Evolutionary conservation across 2,329 filamentous ascomycete species (phyloP).

Genomic region (Akanthomyces uredinophilus): DNA sequence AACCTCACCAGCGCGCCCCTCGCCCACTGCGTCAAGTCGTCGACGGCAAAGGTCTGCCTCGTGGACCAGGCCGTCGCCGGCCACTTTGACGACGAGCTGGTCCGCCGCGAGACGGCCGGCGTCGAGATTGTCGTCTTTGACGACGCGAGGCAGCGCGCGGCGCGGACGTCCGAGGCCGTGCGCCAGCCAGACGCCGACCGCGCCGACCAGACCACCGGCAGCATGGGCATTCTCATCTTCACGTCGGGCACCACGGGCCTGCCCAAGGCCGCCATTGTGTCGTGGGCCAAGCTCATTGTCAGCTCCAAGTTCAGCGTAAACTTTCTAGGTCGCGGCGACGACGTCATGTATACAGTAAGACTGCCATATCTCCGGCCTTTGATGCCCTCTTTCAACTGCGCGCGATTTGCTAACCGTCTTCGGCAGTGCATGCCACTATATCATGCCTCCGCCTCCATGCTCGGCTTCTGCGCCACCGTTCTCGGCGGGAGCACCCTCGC

Average conservation of each 20-base stretch:
- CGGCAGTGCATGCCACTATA: slow-evolving; percentile 73
- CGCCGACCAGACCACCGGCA: slow-evolving; percentile 49
- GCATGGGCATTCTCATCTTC: slow-evolving; percentile 72
- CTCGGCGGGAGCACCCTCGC: slow-evolving; percentile 60
- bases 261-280: slow-evolving; percentile 72
- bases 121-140: slow-evolving; percentile 58
- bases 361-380: neutral
- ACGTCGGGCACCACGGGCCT: slow-evolving; percentile 82
- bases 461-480: slow-evolving; percentile 62
- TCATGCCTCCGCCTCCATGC: slow-evolving; percentile 70
- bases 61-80: slow-evolving; percentile 57
- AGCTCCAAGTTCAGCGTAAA: slow-evolving; percentile 62
- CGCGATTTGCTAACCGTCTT: neutral
- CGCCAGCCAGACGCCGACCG: slow-evolving; percentile 56
- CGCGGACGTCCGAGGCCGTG: slow-evolving; percentile 42
- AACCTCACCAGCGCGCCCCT: slow-evolving; percentile 69
- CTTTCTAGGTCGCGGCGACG: slow-evolving; percentile 49
- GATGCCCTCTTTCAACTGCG: neutral
- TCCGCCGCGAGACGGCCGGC: slow-evolving; percentile 43
- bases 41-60: slow-evolving; percentile 65
- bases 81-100: slow-evolving; percentile 51
- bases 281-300: slow-evolving; percentile 61
- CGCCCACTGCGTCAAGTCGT: slow-evolving; percentile 63
- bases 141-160: slow-evolving; percentile 50
- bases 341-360: slow-evolving; percentile 70